Percentiles rank a stretch among this genome's conserved stretches.
phyloP scores from a whole-genome alignment of 2,329 filamentous ascomycete genomes.

The Microdochium paspali region DNA sequence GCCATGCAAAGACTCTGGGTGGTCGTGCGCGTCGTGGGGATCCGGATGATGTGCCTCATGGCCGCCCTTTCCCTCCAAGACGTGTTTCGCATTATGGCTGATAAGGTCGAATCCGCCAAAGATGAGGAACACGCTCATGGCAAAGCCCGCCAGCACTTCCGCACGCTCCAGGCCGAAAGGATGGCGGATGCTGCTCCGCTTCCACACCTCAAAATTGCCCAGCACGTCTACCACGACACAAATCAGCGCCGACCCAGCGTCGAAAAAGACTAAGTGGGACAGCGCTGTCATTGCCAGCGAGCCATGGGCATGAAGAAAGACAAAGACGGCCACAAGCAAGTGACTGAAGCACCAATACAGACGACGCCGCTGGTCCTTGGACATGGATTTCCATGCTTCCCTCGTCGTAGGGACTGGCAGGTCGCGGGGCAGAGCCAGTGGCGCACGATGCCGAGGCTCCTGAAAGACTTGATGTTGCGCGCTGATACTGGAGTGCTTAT shows the following conservation, averaged over 20 bases:
- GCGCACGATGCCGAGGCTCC: constrained; percentile 76
- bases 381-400: constrained; percentile 87
- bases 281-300: constrained; percentile 87
- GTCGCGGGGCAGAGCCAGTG: constrained; percentile 81
- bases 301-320: constrained; percentile 77
- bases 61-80: constrained; percentile 62
- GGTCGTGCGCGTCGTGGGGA: constrained; percentile 36
- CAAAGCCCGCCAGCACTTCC: constrained; percentile 91
- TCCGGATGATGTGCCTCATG: constrained; percentile 68
- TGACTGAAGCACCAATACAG: constrained; percentile 89
- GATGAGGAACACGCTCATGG: constrained; percentile 90
- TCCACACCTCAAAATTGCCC: constrained; percentile 97
- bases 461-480: constrained; percentile 88
- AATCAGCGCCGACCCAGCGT: constrained; percentile 82
- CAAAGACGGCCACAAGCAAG: constrained; percentile 70
- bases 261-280: constrained; percentile 90
- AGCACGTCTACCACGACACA: constrained; percentile 90
- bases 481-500: constrained; percentile 93
- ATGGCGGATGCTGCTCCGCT: constrained; percentile 81
- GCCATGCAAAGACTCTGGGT: constrained; percentile 37
- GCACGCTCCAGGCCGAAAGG: constrained; percentile 88
- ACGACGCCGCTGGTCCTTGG: constrained; percentile 71
- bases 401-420: constrained; percentile 82
- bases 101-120: constrained; percentile 96
- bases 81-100: constrained; percentile 85